Evolutionary conservation across 2,329 filamentous ascomycete genomes (phyloP).

Genomic region (Xylaria sp.): DNA sequence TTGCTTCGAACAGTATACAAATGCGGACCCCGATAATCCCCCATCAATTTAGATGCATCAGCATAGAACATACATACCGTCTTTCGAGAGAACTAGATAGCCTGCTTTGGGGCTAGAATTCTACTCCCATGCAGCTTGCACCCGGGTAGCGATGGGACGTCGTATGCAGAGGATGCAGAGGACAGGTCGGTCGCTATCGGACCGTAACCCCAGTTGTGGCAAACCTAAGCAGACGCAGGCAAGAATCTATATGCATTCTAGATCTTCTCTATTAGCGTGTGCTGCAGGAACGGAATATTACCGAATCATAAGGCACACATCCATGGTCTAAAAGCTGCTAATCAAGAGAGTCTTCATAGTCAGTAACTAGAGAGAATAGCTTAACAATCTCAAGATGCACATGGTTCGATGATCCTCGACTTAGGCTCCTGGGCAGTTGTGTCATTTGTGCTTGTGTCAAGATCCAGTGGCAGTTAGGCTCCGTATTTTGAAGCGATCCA

Average conservation of each 20-base stretch:
- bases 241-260: neutral
- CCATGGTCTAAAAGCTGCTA: neutral
- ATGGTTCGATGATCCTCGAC: neutral
- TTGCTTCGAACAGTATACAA: neutral
- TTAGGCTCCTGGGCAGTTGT: neutral
- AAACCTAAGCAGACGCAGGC: neutral
- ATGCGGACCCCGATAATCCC: neutral
- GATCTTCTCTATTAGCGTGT: neutral
- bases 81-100: neutral
- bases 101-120: neutral
- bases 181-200: neutral
- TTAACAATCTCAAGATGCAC: neutral
- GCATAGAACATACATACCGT: neutral
- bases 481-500: neutral
- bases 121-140: neutral
- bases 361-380: neutral
- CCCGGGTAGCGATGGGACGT: neutral
- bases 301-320: neutral
- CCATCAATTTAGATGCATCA: neutral
- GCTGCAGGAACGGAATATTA: conserved; percentile 7
- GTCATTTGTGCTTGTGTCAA: neutral
- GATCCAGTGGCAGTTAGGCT: neutral
- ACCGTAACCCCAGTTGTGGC: neutral
- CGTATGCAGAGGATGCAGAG: too few species aligned
- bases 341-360: neutral